These are phyloP conservation scores for Punctularia strigosozonata DNA, from an alignment of 768 basidiomycete genomes.

Conservation along the genomic window DNA sequence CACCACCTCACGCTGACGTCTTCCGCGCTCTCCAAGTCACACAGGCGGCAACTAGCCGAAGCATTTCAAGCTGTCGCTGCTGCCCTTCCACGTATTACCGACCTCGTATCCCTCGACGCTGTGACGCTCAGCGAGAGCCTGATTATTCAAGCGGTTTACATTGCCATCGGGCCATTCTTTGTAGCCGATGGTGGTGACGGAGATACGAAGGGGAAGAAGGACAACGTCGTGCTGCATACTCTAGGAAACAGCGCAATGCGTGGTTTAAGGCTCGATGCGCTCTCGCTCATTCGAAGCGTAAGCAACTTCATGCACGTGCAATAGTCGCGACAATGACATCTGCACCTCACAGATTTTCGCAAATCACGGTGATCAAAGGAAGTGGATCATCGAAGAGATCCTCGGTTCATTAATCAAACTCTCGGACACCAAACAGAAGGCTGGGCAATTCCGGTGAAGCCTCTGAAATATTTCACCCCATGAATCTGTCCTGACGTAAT, in stretches of 20 bases:
- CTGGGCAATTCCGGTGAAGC: constrained; percentile 76
- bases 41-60: constrained; percentile 45
- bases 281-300: constrained; percentile 79
- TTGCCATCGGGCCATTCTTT: constrained; percentile 92
- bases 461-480: not conserved
- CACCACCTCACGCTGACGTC: constrained; percentile 36
- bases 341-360: constrained; percentile 66
- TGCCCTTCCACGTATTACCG: constrained; percentile 63
- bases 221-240: constrained; percentile 45
- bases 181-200: constrained; percentile 56
- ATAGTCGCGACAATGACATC: no score
- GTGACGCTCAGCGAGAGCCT: constrained; percentile 82
- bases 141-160: constrained; percentile 87
- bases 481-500: constrained; percentile 1
- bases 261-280: constrained; percentile 66
- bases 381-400: constrained; percentile 98
- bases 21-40: constrained; percentile 16
- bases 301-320: constrained; percentile 24
- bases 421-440: constrained; percentile 81
- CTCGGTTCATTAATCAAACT: constrained; percentile 81
- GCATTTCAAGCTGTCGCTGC: constrained; percentile 64
- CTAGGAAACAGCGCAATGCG: constrained; percentile 76
- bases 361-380: constrained; percentile 79
- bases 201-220: constrained; percentile 46
- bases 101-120: constrained; percentile 59